Evolutionary conservation across 1,284 basidiomycete species (phyloP).

Genomic region (Cutaneotrichosporon mucoides): DNA sequence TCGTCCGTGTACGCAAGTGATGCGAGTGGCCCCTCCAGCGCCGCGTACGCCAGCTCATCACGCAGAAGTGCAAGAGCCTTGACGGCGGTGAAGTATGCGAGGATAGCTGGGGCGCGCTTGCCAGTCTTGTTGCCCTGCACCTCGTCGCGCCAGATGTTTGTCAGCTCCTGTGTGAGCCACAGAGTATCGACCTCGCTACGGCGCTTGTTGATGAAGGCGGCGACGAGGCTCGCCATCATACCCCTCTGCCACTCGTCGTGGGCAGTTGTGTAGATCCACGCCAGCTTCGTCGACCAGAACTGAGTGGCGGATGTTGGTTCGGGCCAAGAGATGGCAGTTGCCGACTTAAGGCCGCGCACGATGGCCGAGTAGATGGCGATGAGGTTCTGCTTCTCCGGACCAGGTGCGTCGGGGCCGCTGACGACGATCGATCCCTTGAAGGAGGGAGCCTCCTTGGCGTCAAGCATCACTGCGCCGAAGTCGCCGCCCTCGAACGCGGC

Average conservation of each 20-base stretch:
- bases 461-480: constrained; percentile 56
- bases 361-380: constrained; percentile 64
- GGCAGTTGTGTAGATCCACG: constrained; percentile 58
- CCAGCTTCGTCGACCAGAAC: constrained; percentile 57
- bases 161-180: constrained; percentile 3
- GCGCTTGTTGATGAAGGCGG: constrained; percentile 72
- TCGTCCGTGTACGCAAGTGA: constrained; percentile 60
- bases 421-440: not conserved
- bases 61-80: constrained; percentile 74
- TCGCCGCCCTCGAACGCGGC: constrained; percentile 62
- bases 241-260: constrained; percentile 59
- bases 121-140: constrained; percentile 23
- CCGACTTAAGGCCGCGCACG: constrained; percentile 60
- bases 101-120: not conserved
- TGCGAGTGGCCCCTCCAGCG: constrained; percentile 63
- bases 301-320: constrained; percentile 27
- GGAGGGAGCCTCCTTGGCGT: constrained; percentile 37
- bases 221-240: constrained; percentile 60
- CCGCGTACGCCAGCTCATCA: constrained; percentile 58
- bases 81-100: constrained; percentile 45
- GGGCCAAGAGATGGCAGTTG: constrained; percentile 1
- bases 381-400: constrained; percentile 57
- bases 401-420: constrained; percentile 12
- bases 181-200: constrained; percentile 57
- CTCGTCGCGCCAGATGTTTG: constrained; percentile 49